Evolutionary conservation across 495 filamentous ascomycete genomes (phyloP), one percentile per base, ranked within the genome.

Genomic region (Thermochaetoides thermophila): DNA sequence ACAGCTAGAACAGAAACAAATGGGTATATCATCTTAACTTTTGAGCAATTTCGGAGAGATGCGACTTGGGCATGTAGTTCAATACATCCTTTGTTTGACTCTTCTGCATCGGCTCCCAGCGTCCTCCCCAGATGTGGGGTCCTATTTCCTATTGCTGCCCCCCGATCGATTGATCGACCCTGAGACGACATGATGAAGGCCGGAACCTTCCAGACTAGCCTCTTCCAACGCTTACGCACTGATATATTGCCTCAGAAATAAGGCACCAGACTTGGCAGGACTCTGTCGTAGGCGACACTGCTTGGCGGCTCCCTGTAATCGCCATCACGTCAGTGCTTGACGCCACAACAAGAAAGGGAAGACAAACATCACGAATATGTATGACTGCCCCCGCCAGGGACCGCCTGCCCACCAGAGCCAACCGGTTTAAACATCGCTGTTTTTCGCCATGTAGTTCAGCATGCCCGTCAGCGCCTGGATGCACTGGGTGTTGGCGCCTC

Each of bases 401-500:
- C 76, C 78, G 10, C 71, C 78, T 11, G 66, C 63, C 78, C 79
- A 84, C 74, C 74, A 81, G 10, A 72, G 32, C 36, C 66, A 78
- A 1, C 78, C 78, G 19, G 64, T 61, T 79, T 79, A 84, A 19
- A 81, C 74, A 38, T 81, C 78, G 15, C 52, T 64, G 47, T 74
- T 73, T 12, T 60, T 61, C 7, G 52, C 43, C 60, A 84, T 61
- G 48, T 68, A 63, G 22, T 53, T 46, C 34, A 84, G 57, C 64
- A 82, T 70, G 19, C 69, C 76, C 42, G 68, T 63, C 17, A 84
- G 54, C 13, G 78, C 78, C 3, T 43, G 37, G 56, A 79, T 60
- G 48, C 79, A 85, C 39, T 60, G 63, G 0, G 60, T 42, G 49
- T 83, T 84, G 36, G 66, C 59, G 17, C 76, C 79, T 29, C 71